phyloP scores from a whole-genome alignment of 2,329 filamentous ascomycete genomes.

The Dendryphion nanum region DNA sequence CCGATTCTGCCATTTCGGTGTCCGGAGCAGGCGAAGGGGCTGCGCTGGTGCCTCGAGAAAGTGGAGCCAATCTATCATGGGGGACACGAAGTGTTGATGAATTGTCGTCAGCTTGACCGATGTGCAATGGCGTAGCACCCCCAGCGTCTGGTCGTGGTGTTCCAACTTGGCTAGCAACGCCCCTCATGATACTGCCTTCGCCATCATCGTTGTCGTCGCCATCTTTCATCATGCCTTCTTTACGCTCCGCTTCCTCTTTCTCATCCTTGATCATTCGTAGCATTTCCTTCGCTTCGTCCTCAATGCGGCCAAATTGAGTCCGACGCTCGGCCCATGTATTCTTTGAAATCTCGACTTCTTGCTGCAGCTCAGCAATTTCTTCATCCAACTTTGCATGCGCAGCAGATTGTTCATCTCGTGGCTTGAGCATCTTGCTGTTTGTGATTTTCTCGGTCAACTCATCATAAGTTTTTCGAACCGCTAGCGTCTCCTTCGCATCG shows the following conservation, averaged over 20 bases:
- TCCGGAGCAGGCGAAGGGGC: constrained; percentile 29
- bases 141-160: constrained; percentile 45
- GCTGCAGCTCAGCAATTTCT: constrained; percentile 83
- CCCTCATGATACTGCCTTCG: constrained; percentile 38
- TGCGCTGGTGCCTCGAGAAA: constrained; percentile 26
- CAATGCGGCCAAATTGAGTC: constrained; percentile 83
- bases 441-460: constrained; percentile 85
- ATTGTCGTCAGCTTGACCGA: constrained; percentile 30
- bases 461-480: constrained; percentile 81
- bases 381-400: constrained; percentile 79
- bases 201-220: constrained; percentile 41
- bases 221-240: constrained; percentile 63
- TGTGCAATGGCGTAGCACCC: constrained; percentile 41
- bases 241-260: constrained; percentile 87
- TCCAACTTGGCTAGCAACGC: constrained; percentile 41
- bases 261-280: constrained; percentile 86
- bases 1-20: constrained; percentile 29
- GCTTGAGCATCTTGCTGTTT: constrained; percentile 72
- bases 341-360: constrained; percentile 78
- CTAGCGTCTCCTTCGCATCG: constrained; percentile 62
- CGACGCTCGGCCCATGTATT: constrained; percentile 80
- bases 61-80: constrained; percentile 29
- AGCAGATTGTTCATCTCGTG: constrained; percentile 77
- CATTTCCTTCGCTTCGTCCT: constrained; percentile 87
- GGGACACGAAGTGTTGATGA: constrained; percentile 26